Evolutionary conservation across 352 stramenopile genomes (phyloP), one percentile per base, ranked within the genome.

Genomic region (Globisporangium echinulatum): DNA sequence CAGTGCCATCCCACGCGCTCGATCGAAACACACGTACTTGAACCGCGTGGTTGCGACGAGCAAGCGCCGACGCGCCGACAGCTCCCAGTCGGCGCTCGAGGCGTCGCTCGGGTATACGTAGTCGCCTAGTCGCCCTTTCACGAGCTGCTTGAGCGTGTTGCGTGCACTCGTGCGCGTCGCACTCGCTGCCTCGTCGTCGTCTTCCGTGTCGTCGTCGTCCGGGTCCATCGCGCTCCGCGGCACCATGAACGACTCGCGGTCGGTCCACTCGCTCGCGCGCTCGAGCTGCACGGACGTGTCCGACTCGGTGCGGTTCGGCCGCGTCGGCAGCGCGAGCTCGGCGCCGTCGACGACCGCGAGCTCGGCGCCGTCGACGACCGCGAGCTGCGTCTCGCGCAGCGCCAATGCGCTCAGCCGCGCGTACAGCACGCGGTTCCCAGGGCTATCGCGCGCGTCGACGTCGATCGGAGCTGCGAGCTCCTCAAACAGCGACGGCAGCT

Each of bases 81-180:
- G 58, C 58, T 92, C 83, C 79, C 81, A 89, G 11, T 85, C 75
- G 8, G 72, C 62, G 44, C 71, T 70, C 0, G 68, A 62, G 17
- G 78, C 70, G 38, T 92, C 83, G 33, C 76, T 89, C 10, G 81
- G 79, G 54, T 89, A 90, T 19, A 88, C 68, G 49, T 88, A 84
- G 6, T 78, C 82, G 2, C 81, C 77, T 56, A 86, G 62, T 59
- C 79, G 78, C 0, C 77, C 69, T 48, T 82, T 85, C 42, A 72
- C 75, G 25, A 87, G 61, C 53, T 85, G 75, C 53, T 87, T 85
- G 11, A 89, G 66, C 11, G 77, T 79, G 60, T 82, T 74, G 47
- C 69, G 65, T 63, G 15, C 44, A 9, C 37, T 44, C 9, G 38
- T 40, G 17, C 25, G 25, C 25, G 25, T 33, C 25, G 25, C 25